Evolutionary conservation across 1,284 basidiomycete genomes (phyloP), one percentile per base, ranked within the genome.

Genomic region (Irpex lacteus): DNA sequence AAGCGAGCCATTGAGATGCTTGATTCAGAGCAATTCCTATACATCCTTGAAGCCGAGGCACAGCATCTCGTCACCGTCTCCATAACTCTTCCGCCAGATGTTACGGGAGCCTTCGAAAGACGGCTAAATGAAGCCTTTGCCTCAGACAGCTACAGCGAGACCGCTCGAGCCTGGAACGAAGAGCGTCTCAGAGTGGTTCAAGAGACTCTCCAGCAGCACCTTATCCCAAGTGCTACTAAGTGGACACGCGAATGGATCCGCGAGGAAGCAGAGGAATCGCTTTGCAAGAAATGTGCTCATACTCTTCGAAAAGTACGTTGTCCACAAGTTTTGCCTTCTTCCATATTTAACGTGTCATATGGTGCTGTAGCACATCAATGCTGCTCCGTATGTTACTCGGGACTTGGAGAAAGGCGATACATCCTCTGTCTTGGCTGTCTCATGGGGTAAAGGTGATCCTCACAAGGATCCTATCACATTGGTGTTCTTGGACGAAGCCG

Each of bases 401-500:
- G 83, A 85, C 32, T 85, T 91, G 76, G 82, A 84, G 63, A 78
- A 82, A 52, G 92, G 91, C 15, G 89, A 94, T 57, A 85, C 86
- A 0, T 90, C 95, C 0, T 90, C 92, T 5, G 95, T 99, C 3
- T 82, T 99, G 47, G 94, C 97, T 4, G 80, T 98, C 64, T 98
- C 97, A 3, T 95, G 96, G 86, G 98, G 98, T 55, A 91, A 92
- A 73, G 98, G 98, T 60, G 95, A 98, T 70, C 94, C 94, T 49
- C 89, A 92, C 70, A 92, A 91, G 71, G 97, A 99, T 75, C 89
- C 91, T 1, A 93, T 98, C 65, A 87, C 90, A 37, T 80, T 94
- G 38, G 91, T 98, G 61, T 93, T 91, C 77, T 76, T 98, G 60
- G 96, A 98, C 72, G 87, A 94, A 68, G 87, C 88, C 56, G 96